phyloP scores from a whole-genome alignment of 306 rosid genomes.

The Lathyrus tuberosus region DNA sequence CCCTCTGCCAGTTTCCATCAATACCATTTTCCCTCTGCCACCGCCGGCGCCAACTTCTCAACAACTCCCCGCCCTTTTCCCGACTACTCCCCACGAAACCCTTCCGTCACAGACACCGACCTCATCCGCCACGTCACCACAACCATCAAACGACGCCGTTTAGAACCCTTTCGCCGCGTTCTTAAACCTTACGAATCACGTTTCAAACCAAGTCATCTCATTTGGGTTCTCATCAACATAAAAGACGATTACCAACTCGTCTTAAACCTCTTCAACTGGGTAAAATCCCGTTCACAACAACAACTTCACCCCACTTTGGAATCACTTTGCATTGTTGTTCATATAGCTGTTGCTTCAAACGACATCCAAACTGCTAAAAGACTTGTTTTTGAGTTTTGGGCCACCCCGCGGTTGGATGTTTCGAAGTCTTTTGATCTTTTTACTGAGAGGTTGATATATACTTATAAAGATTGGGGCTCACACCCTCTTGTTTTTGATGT shows the following conservation, averaged over 20 bases:
- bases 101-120: constrained; percentile 62
- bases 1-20: constrained; percentile 14
- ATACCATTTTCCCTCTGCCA: background rate
- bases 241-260: constrained; percentile 62
- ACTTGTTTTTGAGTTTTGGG: constrained; percentile 64
- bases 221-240: constrained; percentile 74
- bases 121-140: constrained; percentile 62
- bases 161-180: constrained; percentile 63
- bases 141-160: constrained; percentile 65
- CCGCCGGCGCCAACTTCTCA: constrained; percentile 36
- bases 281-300: constrained; percentile 26
- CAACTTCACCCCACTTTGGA: constrained; percentile 53
- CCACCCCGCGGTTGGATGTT: constrained; percentile 50
- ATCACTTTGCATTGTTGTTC: constrained; percentile 72
- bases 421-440: constrained; percentile 45
- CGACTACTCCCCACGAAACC: constrained; percentile 75
- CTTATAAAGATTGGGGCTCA: constrained; percentile 83
- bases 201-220: constrained; percentile 61
- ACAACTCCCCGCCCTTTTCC: constrained; percentile 72
- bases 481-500: constrained; percentile 78
- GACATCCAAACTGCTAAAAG: constrained; percentile 66
- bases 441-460: constrained; percentile 67
- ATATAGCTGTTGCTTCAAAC: constrained; percentile 64
- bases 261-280: constrained; percentile 74
- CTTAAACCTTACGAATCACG: constrained; percentile 64